phyloP scores from a whole-genome alignment of 768 basidiomycete genomes.

The Mycena alexandri region DNA sequence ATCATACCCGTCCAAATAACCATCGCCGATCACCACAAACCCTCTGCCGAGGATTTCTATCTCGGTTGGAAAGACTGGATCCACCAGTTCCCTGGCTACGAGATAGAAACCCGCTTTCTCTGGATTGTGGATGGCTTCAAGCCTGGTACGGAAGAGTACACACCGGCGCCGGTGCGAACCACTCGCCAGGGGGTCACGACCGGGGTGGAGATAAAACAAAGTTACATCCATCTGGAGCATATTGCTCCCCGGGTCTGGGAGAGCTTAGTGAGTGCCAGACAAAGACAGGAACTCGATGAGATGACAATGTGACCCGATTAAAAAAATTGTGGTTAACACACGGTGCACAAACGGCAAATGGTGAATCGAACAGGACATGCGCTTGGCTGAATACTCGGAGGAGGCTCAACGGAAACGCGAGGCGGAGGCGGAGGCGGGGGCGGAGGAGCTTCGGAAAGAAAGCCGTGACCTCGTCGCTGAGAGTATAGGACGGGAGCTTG shows the following conservation, averaged over 20 bases:
- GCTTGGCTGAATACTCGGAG: conserved; percentile 81
- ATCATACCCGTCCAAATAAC: not conserved
- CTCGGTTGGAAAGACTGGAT: not conserved
- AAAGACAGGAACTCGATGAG: not conserved
- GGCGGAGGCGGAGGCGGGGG: conserved; percentile 81
- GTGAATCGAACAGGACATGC: no score
- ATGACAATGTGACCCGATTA: no score
- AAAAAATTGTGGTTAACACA: no score
- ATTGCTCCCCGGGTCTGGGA: not conserved
- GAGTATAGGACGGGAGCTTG: conserved; percentile 90
- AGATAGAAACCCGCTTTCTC: not conserved
- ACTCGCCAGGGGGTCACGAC: not conserved
- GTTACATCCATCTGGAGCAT: not conserved
- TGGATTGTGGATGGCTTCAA: conserved; percentile 2
- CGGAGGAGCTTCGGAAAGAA: conserved; percentile 86
- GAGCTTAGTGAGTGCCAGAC: not conserved
- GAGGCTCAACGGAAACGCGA: conserved; percentile 79
- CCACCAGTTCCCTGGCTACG: not conserved
- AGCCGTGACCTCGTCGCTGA: conserved; percentile 95
- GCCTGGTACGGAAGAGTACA: not conserved
- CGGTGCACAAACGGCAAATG: no score
- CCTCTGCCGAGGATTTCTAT: not conserved
- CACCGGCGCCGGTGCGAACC: not conserved
- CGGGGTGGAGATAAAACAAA: not conserved
- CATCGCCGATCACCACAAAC: not conserved